Base-by-base conservation (phyloP, 768 basidiomycete species). In the Naganishia randhawae region DNA sequence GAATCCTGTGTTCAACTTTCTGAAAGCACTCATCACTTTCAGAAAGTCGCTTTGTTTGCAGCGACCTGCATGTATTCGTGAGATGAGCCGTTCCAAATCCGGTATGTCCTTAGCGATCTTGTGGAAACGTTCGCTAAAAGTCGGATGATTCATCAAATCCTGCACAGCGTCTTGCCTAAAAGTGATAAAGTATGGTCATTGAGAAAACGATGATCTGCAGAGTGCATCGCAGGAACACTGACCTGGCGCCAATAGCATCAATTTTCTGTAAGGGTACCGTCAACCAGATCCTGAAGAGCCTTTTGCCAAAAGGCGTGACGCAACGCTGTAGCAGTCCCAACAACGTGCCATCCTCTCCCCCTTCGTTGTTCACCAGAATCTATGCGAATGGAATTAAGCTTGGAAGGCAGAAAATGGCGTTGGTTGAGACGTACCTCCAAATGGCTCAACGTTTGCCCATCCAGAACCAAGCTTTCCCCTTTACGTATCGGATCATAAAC, bases 201-300 rank as follows among this genome's bases (percentile, higher is more conserved):
- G 45, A n/a, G 8, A 66, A 39, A 54, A 72, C 1, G 32, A 41
- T 10, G 63, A 50, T 35, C 50, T 25, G n/a, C 7, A 33, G 1
- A 48, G 8, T 22, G 45, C 3, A 70, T 65, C 71, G 65, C 13
- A 19, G 33, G 19, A 27, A 41, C 11, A 70, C 82, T 71, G 74
- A 91, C 92, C 93, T 84, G 45, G 90, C 88, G 74, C 95, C 94
- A 80, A 99, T 98, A 54, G 90, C 90, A 13, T 84, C 77, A 39
- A 87, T 86, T 42, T 90, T 86, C 33, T 88, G 86, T 70, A 99
- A 81, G 22, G 96, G 96, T 84, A 89, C 89, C 71, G 92, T 96
- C 9, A 99, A 83, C 96, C 96, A 99, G 63, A 95, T 89, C 48
- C 94, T 86, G 85, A 99, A 98, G 32, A 98, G 83, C 29, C 96